Percentiles rank a stretch among this genome's conserved stretches.
Conservation (phyloP, 2,329 filamentous ascomycete species). For the Cladorrhinum sp. region DNA sequence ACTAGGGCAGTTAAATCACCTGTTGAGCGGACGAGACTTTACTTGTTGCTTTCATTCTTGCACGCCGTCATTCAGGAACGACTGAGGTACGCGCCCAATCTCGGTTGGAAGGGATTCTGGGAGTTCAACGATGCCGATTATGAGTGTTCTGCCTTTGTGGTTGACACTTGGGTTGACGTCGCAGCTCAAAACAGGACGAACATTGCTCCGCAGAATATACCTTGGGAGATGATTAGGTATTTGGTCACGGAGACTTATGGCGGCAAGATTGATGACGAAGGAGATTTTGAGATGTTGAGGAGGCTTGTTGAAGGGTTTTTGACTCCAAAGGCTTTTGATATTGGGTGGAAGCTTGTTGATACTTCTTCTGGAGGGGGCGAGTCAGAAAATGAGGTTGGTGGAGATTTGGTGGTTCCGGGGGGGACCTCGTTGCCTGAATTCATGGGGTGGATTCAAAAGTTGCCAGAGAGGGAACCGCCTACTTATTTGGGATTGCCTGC, state of each 20-base stretch:
- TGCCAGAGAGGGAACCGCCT: constrained; percentile 93
- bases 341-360: constrained; percentile 84
- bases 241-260: constrained; percentile 94
- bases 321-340: constrained; percentile 86
- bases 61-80: constrained; percentile 96
- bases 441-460: constrained; percentile 81
- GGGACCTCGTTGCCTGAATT: constrained; percentile 84
- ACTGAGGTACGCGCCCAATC: constrained; percentile 84
- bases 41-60: constrained; percentile 87
- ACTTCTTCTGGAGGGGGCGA: constrained; percentile 33
- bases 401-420: constrained; percentile 69
- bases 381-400: constrained; percentile 37
- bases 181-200: constrained; percentile 85
- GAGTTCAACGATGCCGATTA: constrained; percentile 99
- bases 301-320: constrained; percentile 74
- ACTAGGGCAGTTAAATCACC: constrained; percentile 74
- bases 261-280: constrained; percentile 92
- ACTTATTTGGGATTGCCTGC: constrained; percentile 91
- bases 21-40: constrained; percentile 85
- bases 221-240: constrained; percentile 92
- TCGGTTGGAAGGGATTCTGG: constrained; percentile 99
- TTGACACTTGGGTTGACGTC: constrained; percentile 88
- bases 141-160: constrained; percentile 93
- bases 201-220: constrained; percentile 87
- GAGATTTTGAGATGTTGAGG: constrained; percentile 72